Conservation (phyloP, 768 basidiomycete genomes). For the Lactarius evosmus region DNA sequence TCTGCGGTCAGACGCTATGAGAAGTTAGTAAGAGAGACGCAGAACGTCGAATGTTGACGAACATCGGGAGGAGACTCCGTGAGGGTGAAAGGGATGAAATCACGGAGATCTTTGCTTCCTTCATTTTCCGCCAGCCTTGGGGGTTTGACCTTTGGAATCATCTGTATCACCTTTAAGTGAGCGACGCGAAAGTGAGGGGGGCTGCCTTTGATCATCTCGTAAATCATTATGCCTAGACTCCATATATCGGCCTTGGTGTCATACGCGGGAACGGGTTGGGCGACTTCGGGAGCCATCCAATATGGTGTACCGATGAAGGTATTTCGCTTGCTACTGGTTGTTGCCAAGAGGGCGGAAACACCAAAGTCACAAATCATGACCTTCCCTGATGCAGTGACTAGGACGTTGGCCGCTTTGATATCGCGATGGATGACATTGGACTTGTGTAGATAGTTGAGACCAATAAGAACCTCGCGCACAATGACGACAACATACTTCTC, state of each 20-base stretch:
- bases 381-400: slow-evolving; percentile 83
- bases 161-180: slow-evolving; percentile 79
- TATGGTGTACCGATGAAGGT: slow-evolving; percentile 97
- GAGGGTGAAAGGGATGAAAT: slow-evolving; percentile 82
- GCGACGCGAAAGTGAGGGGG: slow-evolving; percentile 87
- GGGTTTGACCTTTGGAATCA: slow-evolving; percentile 83
- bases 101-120: slow-evolving; percentile 81
- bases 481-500: slow-evolving; percentile 89
- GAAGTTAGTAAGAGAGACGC: slow-evolving; percentile 1
- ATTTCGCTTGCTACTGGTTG: slow-evolving; percentile 84
- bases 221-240: slow-evolving; percentile 94
- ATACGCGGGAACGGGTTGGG: slow-evolving; percentile 83
- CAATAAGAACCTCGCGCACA: slow-evolving; percentile 83
- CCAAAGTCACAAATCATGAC: slow-evolving; percentile 98
- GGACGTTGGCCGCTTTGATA: slow-evolving; percentile 96
- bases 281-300: slow-evolving; percentile 99
- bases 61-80: slow-evolving; percentile 80
- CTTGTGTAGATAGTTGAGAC: slow-evolving; percentile 86
- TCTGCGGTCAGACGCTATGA: slow-evolving; percentile 82
- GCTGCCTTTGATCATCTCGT: slow-evolving; percentile 95
- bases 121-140: slow-evolving; percentile 75
- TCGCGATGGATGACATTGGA: slow-evolving; percentile 95
- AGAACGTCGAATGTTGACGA: slow-evolving; percentile 29
- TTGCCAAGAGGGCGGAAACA: slow-evolving; percentile 88
- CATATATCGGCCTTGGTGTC: slow-evolving; percentile 98